Conservation (phyloP, 768 basidiomycete species). For the Leucocoprinus sp. region DNA sequence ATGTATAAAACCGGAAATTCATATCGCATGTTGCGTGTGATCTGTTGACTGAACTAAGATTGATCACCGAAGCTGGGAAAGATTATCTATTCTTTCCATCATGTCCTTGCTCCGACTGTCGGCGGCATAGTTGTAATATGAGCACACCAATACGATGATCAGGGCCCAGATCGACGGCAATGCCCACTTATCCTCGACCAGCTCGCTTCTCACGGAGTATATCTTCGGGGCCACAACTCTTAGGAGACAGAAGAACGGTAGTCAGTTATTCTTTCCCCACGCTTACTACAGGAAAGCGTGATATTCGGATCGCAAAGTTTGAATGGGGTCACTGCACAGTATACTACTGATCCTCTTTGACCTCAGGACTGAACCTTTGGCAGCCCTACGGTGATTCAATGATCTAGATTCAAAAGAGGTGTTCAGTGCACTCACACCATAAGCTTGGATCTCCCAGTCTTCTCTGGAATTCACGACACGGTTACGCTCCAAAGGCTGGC, state of each 20-base stretch:
- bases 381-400: background rate
- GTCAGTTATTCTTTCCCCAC: too few species aligned
- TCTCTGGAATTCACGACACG: background rate
- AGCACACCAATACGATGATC: slow-evolving; percentile 6
- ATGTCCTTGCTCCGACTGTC: background rate
- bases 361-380: background rate
- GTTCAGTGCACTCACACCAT: background rate
- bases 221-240: too few species aligned
- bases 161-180: slow-evolving; percentile 9
- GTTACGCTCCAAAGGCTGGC: background rate
- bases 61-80: background rate
- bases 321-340: too few species aligned
- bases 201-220: slow-evolving; percentile 12
- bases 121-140: background rate
- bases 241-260: too few species aligned
- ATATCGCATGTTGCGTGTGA: too few species aligned
- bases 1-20: slow-evolving; percentile 8
- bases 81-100: too few species aligned
- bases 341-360: slow-evolving; percentile 2
- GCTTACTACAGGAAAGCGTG: too few species aligned
- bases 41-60: too few species aligned
- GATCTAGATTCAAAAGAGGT: background rate
- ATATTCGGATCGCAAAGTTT: too few species aligned
- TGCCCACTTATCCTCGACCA: slow-evolving; percentile 2
- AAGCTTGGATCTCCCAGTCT: background rate